Base-by-base conservation (phyloP, 1,139 yeast genomes). In the Komagataea norvegica region DNA sequence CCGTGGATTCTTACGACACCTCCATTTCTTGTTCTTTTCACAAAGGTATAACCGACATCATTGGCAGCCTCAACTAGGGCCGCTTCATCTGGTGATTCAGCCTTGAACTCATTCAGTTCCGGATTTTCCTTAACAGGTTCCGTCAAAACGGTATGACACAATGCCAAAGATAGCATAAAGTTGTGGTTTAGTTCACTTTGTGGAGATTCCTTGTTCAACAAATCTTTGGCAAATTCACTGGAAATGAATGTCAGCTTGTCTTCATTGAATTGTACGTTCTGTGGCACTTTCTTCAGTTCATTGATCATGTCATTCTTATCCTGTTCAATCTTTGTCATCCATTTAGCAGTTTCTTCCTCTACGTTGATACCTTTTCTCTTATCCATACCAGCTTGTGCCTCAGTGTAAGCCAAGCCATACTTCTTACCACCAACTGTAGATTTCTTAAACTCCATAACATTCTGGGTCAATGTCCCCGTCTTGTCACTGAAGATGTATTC, bases 71-170 rank as follows among this genome's bases (percentile, higher is more conserved):
- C 75, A 5, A 91, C 98, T 43, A 91, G 73, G 0, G 98, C 97
- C 28, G 95, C 93, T 62, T 91, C 98, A 65, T 91, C 98, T 1
- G 98, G 98, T n/a, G 95, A 84, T 61, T 91, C 97, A 0, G 98
- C 97, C 57, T 88, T 86, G 57, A 86, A 76, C 10, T 68, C 68
- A 41, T 74, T 75, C 27, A 70, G 18, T 1, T 76, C 78, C 19
- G 85, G 83, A 33, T 68, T 66, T 10, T 68, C 68, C 42, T 74
- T 75, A 28, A 70, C 68, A 40, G 72, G 68, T 50, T 84, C 97
- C 10, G 95, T 83, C 36, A 91, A 73, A 8, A 88, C 97, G 25
- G 96, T 83, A 59, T 91, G 96, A 60, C 98, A 91, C 27, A 91
- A 66, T 0, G 96, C 91, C 42, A 91, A 69, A 0, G 93, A 88